These are phyloP conservation scores for Pisolithus sp. DNA, from an alignment of 768 basidiomycete species.

Conservation along the genomic window DNA sequence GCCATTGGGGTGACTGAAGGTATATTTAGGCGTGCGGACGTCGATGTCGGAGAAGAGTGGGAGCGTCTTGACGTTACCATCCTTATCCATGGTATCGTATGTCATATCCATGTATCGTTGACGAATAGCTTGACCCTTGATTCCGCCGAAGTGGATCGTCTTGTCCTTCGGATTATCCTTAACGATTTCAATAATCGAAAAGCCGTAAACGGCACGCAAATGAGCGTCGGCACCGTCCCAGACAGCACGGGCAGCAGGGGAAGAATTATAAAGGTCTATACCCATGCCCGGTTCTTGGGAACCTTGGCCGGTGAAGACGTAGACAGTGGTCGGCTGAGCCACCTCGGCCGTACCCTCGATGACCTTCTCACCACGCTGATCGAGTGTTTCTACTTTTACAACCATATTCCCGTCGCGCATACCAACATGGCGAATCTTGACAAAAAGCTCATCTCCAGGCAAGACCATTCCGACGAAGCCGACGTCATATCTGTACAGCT, in stretches of 20 bases:
- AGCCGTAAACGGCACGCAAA: conserved; percentile 90
- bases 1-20: conserved; percentile 95
- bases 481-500: conserved; percentile 68
- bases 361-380: conserved; percentile 84
- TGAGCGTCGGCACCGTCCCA: conserved; percentile 97
- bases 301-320: conserved; percentile 97
- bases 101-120: conserved; percentile 99
- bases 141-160: conserved; percentile 98
- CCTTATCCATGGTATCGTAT: conserved; percentile 95
- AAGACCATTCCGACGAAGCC: conserved; percentile 97
- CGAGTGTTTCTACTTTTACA: conserved; percentile 81
- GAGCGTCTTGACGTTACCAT: conserved; percentile 91
- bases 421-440: conserved; percentile 82
- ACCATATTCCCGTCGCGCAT: conserved; percentile 94
- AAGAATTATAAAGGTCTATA: conserved; percentile 93
- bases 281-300: conserved; percentile 99
- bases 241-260: conserved; percentile 90
- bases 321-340: conserved; percentile 85
- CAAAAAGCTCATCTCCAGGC: conserved; percentile 79
- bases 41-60: conserved; percentile 96
- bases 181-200: conserved; percentile 98
- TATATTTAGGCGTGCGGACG: conserved; percentile 90
- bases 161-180: conserved; percentile 98
- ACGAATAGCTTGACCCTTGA: conserved; percentile 97
- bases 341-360: conserved; percentile 91